Evolutionary conservation across 1,139 yeast genomes (phyloP), one percentile per base, ranked within the genome.

Genomic region (Saccharomycopsis crataegensis): DNA sequence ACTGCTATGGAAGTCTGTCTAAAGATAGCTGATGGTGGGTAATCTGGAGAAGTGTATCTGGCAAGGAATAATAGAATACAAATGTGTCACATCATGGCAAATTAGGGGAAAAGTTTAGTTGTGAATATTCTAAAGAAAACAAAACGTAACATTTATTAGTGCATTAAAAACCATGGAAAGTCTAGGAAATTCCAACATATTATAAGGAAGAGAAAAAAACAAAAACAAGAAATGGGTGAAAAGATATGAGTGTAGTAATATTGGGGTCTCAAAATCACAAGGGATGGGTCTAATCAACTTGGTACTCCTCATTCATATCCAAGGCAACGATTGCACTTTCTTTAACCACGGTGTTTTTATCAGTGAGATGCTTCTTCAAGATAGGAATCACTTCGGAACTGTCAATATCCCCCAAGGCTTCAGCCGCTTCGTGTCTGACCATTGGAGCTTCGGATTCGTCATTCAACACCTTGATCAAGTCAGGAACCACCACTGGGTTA

Each of bases 341-440:
- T 67, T 97, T 82, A 49, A 94, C 99, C 50, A 94, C 99, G 56
- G 78, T 80, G 63, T 87, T 96, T 58, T 80, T 75, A 67, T 94
- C 99, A 62, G 81, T 75, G 63, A 91, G 78, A 69, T 86, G 87
- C 46, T 82, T 75, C 67, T 86, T 79, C 65, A 94, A 79, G 43
- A 93, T 84, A 16, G 97, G 97, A 61, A 91, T 77, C 50, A 93
- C 96, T 57, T 91, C 97, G 63, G 88, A 96, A n/a, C 97, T 88
- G 32, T 96, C 98, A 67, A 94, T 93, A 34, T 96, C 80, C 31
- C 99, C 99, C 62, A 94, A 77, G 34, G 99, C 99, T 72, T 94
- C 99, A 36, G 99, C 99, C 55, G 99, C 99, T 72, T 94, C 99
- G 67, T 94, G 99, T 73, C 99, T 85, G 40, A 94, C 99, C 99